phyloP scores from a whole-genome alignment of 345 rosid species.

The Citrus inodora region DNA sequence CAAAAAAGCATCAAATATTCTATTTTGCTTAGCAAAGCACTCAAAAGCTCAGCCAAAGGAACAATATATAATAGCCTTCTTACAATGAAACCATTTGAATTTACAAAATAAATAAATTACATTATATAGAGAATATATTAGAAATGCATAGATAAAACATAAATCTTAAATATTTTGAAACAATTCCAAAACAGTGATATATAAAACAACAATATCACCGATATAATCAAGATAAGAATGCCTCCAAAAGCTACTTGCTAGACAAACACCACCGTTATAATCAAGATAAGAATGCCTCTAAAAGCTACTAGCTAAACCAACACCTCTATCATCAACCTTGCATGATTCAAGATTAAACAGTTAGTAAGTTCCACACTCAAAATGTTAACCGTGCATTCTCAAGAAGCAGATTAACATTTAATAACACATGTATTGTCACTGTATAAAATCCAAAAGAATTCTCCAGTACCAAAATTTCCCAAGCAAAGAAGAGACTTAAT shows the following conservation, averaged over 20 bases:
- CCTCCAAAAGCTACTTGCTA: not conserved
- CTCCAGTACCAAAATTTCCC: not conserved
- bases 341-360: not conserved
- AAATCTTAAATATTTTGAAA: not conserved
- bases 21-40: not conserved
- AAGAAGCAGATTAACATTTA: not conserved
- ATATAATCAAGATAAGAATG: not conserved
- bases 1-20: not conserved
- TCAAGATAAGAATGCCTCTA: not conserved
- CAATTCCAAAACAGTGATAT: not conserved
- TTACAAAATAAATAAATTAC: not conserved
- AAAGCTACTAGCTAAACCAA: not conserved
- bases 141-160: not conserved
- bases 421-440: not conserved
- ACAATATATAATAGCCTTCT: not conserved
- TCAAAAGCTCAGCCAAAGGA: conserved; percentile 1
- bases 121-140: not conserved
- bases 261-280: not conserved
- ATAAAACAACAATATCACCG: not conserved
- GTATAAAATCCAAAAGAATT: not conserved
- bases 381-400: not conserved
- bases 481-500: not conserved
- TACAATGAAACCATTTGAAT: not conserved
- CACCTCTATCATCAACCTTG: not conserved
- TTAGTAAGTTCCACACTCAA: not conserved